Evolutionary conservation across 106 monocot species (phyloP).

Genomic region (Allium cepa): DNA sequence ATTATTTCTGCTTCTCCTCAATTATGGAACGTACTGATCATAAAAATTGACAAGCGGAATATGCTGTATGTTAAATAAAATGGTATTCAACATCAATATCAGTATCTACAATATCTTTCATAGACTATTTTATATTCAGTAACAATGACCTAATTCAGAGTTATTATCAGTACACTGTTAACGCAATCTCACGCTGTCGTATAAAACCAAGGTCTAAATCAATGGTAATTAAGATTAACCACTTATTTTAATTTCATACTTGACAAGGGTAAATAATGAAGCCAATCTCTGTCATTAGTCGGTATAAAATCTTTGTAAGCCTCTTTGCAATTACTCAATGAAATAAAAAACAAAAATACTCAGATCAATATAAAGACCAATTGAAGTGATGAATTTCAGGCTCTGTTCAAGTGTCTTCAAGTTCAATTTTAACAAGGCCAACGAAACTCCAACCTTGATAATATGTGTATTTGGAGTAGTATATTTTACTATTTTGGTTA

Average conservation of each 20-base stretch:
- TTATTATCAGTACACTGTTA: not conserved
- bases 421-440: too few relatives aligned
- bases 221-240: not conserved
- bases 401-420: too few relatives aligned
- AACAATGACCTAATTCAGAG: not conserved
- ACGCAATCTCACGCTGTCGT: not conserved
- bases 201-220: slow-evolving; percentile 6
- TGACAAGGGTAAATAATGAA: too few relatives aligned
- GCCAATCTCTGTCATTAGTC: slow-evolving; percentile 3
- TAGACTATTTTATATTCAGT: not conserved
- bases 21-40: too few relatives aligned
- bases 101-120: not conserved
- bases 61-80: too few relatives aligned
- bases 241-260: not conserved
- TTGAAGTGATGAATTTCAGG: not conserved
- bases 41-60: too few relatives aligned
- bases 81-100: not conserved
- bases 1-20: too few relatives aligned
- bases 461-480: too few relatives aligned
- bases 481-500: too few relatives aligned
- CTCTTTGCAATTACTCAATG: not conserved
- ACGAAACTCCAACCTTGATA: too few relatives aligned
- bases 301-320: not conserved
- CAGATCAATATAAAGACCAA: not conserved
- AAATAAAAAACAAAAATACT: not conserved